Conservation (phyloP, 306 rosid species). For the Prunus persica region Prunus_persica_NCBIv2 NC_034016.1:21591501-21592000, state of each 20-base stretch:
- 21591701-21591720: slow-evolving; percentile 7
- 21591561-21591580: slow-evolving; percentile 61
- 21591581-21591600: slow-evolving; percentile 47
- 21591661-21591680: slow-evolving; percentile 13
- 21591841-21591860: slow-evolving; percentile 49
- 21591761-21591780: slow-evolving; percentile 61
- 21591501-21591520: slow-evolving; percentile 77
- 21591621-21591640: slow-evolving; percentile 61
- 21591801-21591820: slow-evolving; percentile 63
- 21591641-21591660: slow-evolving; percentile 32
- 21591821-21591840: slow-evolving; percentile 61
- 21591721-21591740: slow-evolving; percentile 13
- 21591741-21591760: slow-evolving; percentile 61
- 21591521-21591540: slow-evolving; percentile 46
- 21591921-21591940: slow-evolving; percentile 79
- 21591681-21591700: neutral
- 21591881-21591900: slow-evolving; percentile 48
- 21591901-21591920: slow-evolving; percentile 70
- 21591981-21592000: slow-evolving; percentile 15
- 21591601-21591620: slow-evolving; percentile 65
- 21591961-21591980: slow-evolving; percentile 28
- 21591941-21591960: slow-evolving; percentile 61
- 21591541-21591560: slow-evolving; percentile 69
- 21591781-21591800: slow-evolving; percentile 49
- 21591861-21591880: slow-evolving; percentile 60